Conservation (phyloP, 2,329 filamentous ascomycete species). For the Aspergillaceae sp. region DNA sequence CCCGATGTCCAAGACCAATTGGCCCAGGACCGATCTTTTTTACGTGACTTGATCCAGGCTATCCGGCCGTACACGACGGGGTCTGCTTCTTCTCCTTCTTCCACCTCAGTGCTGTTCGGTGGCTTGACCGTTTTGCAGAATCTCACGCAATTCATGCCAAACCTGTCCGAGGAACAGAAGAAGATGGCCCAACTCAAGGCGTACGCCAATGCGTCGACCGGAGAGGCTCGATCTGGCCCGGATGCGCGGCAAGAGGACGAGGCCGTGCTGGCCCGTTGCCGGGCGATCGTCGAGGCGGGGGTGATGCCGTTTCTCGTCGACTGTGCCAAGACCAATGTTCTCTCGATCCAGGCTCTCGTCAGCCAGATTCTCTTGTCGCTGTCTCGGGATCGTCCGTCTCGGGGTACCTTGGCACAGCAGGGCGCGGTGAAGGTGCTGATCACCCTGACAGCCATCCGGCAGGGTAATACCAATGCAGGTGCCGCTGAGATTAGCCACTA, state of each 20-base stretch:
- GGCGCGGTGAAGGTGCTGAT: conserved; percentile 83
- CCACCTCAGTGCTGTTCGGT: conserved; percentile 71
- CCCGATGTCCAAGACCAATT: conserved; percentile 77
- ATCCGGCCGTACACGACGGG: conserved; percentile 36
- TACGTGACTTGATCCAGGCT: conserved; percentile 56
- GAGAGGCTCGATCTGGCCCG: conserved; percentile 51
- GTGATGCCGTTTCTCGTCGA: conserved; percentile 68
- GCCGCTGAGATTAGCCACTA: conserved; percentile 39
- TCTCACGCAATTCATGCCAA: conserved; percentile 69
- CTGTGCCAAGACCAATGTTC: conserved; percentile 60
- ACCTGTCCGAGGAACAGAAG: conserved; percentile 79
- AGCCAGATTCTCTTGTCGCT: conserved; percentile 70
- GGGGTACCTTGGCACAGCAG: conserved; percentile 79
- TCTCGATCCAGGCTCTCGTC: conserved; percentile 61
- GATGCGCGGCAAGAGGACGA: conserved; percentile 68
- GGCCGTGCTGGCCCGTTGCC: conserved; percentile 67
- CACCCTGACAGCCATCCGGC: conserved; percentile 48
- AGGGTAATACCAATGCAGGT: conserved; percentile 28
- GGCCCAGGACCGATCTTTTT: conserved; percentile 56
- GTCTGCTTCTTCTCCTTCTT: conserved; percentile 28
- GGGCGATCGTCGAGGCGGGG: conserved; percentile 67
- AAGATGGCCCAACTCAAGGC: conserved; percentile 86
- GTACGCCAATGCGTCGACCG: conserved; percentile 77
- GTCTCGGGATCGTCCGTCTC: conserved; percentile 62
- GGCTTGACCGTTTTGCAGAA: conserved; percentile 79